Evolutionary conservation across 2,329 filamentous ascomycete species (phyloP).

Genomic region (Talaromyces sp.): DNA sequence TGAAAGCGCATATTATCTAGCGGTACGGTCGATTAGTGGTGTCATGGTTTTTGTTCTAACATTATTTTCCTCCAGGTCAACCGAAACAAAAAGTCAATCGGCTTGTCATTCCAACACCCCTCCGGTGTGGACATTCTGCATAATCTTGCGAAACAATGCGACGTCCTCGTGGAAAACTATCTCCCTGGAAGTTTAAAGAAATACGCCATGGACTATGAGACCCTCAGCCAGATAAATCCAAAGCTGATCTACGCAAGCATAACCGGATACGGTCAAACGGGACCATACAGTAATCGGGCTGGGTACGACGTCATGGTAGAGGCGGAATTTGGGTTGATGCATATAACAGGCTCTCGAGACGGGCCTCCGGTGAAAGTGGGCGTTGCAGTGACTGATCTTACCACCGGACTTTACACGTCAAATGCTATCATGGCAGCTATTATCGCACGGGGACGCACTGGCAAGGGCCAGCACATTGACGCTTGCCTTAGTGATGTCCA

Average conservation of each 20-base stretch:
- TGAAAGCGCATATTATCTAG: slow-evolving; percentile 91
- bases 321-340: slow-evolving; percentile 96
- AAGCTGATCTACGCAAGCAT: slow-evolving; percentile 89
- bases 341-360: slow-evolving; percentile 86
- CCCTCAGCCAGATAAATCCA: slow-evolving; percentile 75
- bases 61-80: slow-evolving; percentile 60
- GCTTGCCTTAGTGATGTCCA: slow-evolving; percentile 90
- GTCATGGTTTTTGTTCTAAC: not conserved
- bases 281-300: slow-evolving; percentile 78
- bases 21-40: slow-evolving; percentile 50
- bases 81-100: slow-evolving; percentile 93
- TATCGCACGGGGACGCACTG: slow-evolving; percentile 66
- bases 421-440: slow-evolving; percentile 95
- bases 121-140: slow-evolving; percentile 83
- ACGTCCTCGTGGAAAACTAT: slow-evolving; percentile 96
- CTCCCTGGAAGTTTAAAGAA: slow-evolving; percentile 84
- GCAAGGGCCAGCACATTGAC: slow-evolving; percentile 87
- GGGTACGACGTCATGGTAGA: slow-evolving; percentile 99
- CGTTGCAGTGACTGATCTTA: slow-evolving; percentile 93
- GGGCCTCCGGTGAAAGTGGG: slow-evolving; percentile 95
- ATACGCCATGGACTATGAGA: slow-evolving; percentile 84
- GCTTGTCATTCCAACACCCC: slow-evolving; percentile 80
- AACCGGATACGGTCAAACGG: slow-evolving; percentile 94
- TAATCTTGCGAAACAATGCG: slow-evolving; percentile 74
- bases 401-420: slow-evolving; percentile 88